Evolutionary conservation across 2,329 filamentous ascomycete genomes (phyloP).

Genomic region (Endocalyx cinctus): DNA sequence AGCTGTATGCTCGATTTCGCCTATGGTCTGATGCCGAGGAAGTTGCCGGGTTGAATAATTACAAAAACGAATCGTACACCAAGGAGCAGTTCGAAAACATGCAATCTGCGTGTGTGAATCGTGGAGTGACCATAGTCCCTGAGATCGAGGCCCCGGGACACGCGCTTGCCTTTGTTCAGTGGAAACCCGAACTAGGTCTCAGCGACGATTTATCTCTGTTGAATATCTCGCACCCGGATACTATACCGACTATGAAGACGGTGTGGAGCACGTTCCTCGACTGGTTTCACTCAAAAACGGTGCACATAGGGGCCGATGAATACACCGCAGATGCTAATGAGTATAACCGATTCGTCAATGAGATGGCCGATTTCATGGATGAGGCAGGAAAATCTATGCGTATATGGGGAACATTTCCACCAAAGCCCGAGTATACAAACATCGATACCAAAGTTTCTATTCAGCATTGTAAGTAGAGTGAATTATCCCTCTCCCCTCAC

Average conservation of each 20-base stretch:
- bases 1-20: slow-evolving; percentile 52
- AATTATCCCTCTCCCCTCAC: neutral
- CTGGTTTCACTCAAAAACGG: slow-evolving; percentile 52
- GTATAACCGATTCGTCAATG: slow-evolving; percentile 50
- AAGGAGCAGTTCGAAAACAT: slow-evolving; percentile 46
- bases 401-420: slow-evolving; percentile 54
- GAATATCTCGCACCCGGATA: slow-evolving; percentile 51
- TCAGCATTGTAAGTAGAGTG: slow-evolving; percentile 38
- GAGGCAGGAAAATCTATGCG: slow-evolving; percentile 39
- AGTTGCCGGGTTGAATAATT: slow-evolving; percentile 44
- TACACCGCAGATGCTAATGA: slow-evolving; percentile 42
- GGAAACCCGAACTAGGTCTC: slow-evolving; percentile 52
- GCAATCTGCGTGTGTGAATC: slow-evolving; percentile 45
- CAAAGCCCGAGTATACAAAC: slow-evolving; percentile 30
- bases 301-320: slow-evolving; percentile 54
- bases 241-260: slow-evolving; percentile 46
- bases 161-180: slow-evolving; percentile 51
- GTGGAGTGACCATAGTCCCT: slow-evolving; percentile 54
- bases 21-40: slow-evolving; percentile 44
- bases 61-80: slow-evolving; percentile 51
- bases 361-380: slow-evolving; percentile 43
- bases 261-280: slow-evolving; percentile 50
- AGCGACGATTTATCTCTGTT: slow-evolving; percentile 43
- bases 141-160: slow-evolving; percentile 59
- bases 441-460: slow-evolving; percentile 42